These are phyloP conservation scores for Carpinus viminea DNA, from an alignment of 306 rosid species.

Conservation along the genomic window DNA sequence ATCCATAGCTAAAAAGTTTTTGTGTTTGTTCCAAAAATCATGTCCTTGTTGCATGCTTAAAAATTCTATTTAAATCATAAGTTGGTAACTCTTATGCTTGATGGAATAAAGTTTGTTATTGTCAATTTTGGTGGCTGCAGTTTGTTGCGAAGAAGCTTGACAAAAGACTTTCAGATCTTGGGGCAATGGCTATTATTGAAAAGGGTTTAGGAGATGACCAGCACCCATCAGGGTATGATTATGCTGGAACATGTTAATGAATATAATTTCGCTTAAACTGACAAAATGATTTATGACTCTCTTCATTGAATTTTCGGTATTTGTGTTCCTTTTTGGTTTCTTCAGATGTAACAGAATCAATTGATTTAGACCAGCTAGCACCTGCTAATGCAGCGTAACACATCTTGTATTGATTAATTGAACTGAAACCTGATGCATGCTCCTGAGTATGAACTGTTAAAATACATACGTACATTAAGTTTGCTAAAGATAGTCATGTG, in stretches of 20 bases:
- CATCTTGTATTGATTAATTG: neutral
- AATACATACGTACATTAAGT: neutral
- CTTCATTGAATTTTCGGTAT: constrained; percentile 12
- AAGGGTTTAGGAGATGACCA: constrained; percentile 97
- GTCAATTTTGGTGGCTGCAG: constrained; percentile 39
- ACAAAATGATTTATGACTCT: constrained; percentile 16
- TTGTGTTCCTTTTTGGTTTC: neutral
- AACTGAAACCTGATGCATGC: neutral
- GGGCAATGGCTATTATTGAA: constrained; percentile 65
- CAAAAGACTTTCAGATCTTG: constrained; percentile 81
- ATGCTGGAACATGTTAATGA: neutral
- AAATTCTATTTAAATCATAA: neutral
- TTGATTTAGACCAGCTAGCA: constrained; percentile 5
- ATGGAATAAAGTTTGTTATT: constrained; percentile 1
- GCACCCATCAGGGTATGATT: constrained; percentile 85
- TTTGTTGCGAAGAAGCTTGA: constrained; percentile 97
- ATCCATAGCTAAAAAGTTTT: neutral
- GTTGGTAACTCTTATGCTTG: neutral
- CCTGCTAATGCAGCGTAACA: neutral
- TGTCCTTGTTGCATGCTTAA: neutral
- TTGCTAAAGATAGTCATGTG: constrained; percentile 15
- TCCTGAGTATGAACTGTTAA: neutral
- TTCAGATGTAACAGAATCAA: constrained; percentile 18
- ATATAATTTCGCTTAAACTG: constrained; percentile 20
- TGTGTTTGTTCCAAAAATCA: neutral